phyloP scores from a whole-genome alignment of 495 filamentous ascomycete species.

The Penicillium taxi region DNA sequence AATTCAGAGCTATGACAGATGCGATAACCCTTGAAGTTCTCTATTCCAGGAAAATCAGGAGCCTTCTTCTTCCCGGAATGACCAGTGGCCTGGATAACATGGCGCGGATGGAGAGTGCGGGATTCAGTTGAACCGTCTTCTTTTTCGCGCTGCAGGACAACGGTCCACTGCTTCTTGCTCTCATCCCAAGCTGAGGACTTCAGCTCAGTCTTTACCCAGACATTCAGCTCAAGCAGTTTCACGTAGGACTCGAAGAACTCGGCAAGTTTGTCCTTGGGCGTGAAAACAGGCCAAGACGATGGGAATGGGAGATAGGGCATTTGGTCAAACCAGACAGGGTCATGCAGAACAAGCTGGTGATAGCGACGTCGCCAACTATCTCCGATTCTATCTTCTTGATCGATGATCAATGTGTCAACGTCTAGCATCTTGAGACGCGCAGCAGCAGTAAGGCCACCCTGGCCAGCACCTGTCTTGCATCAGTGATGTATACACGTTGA shows the following conservation, averaged over 20 bases:
- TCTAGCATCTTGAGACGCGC: slow-evolving; percentile 68
- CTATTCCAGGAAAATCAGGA: slow-evolving; percentile 54
- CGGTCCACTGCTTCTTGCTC: slow-evolving; percentile 49
- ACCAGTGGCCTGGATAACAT: slow-evolving; percentile 66
- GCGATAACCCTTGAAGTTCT: slow-evolving; percentile 43
- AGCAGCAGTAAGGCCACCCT: slow-evolving; percentile 50
- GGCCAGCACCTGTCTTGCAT: slow-evolving; percentile 32
- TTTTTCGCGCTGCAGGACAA: slow-evolving; percentile 44
- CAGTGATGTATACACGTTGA: too few relatives aligned
- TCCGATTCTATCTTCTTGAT: slow-evolving; percentile 56
- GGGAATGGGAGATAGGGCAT: slow-evolving; percentile 68
- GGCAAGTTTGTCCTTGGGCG: slow-evolving; percentile 74
- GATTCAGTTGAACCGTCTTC: slow-evolving; percentile 43
- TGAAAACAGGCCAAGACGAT: slow-evolving; percentile 56
- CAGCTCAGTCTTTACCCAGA: slow-evolving; percentile 57
- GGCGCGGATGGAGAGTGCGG: slow-evolving; percentile 54
- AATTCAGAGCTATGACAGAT: slow-evolving; percentile 69
- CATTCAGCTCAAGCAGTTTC: slow-evolving; percentile 64
- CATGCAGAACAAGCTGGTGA: slow-evolving; percentile 59
- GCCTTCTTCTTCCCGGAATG: slow-evolving; percentile 62
- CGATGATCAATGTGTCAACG: slow-evolving; percentile 56
- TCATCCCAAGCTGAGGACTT: slow-evolving; percentile 47
- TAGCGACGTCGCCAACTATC: slow-evolving; percentile 72
- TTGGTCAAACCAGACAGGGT: slow-evolving; percentile 71
- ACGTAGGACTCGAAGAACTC: slow-evolving; percentile 73